Evolutionary conservation across 768 basidiomycete species (phyloP).

Genomic region (Lyophyllum semitale): DNA sequence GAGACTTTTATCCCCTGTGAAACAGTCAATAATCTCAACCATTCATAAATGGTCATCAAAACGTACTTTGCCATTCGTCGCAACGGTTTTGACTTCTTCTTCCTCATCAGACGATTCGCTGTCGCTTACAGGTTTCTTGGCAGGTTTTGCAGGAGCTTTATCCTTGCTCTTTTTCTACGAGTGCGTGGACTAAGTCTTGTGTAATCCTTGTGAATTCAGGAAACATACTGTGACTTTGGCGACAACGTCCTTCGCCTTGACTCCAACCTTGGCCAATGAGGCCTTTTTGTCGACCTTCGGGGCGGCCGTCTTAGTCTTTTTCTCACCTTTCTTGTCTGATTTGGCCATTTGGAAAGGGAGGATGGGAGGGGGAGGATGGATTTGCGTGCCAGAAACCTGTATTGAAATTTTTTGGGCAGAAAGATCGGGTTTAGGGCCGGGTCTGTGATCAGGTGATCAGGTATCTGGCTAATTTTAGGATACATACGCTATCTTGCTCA

Average conservation of each 20-base stretch:
- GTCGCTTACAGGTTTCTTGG: slow-evolving; percentile 32
- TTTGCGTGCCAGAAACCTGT: slow-evolving; percentile 16
- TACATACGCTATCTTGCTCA: neutral
- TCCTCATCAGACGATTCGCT: slow-evolving; percentile 31
- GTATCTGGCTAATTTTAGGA: neutral
- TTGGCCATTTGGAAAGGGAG: slow-evolving; percentile 41
- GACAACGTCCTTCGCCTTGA: slow-evolving; percentile 43
- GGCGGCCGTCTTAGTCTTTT: slow-evolving; percentile 31
- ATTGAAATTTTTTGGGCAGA: slow-evolving; percentile 27
- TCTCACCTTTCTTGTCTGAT: slow-evolving; percentile 48
- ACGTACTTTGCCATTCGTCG: slow-evolving; percentile 34
- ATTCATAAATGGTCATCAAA: neutral
- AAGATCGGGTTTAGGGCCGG: slow-evolving; percentile 36
- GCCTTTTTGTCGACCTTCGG: slow-evolving; percentile 39
- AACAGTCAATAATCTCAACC: slow-evolving; percentile 2
- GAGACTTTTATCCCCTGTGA: slow-evolving; percentile 32
- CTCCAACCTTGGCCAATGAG: slow-evolving; percentile 26
- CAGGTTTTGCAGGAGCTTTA: slow-evolving; percentile 22
- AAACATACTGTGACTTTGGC: slow-evolving; percentile 37
- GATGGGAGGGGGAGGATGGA: slow-evolving; percentile 18
- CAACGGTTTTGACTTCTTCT: slow-evolving; percentile 23
- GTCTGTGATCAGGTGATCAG: slow-evolving; percentile 14
- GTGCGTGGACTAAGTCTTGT: neutral
- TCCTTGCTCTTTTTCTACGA: slow-evolving; percentile 24
- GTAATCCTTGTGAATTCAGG: neutral